Base-by-base conservation (phyloP, 345 rosid genomes). In the Microthlaspi erraticum region DNA sequence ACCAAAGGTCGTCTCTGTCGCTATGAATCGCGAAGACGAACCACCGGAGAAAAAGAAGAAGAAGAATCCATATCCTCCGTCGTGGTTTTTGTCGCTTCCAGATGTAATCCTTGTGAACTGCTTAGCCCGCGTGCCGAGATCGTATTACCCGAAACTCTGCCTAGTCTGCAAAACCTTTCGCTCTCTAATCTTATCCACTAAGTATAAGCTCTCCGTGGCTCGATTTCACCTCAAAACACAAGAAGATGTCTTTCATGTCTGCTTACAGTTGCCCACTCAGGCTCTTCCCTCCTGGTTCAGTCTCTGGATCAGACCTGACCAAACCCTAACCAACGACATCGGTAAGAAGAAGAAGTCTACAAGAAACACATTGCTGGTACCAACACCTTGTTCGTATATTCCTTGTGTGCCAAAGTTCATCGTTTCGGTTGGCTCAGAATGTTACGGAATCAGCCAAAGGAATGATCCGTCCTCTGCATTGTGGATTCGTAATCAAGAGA, bases 91-190 rank as follows among this genome's bases (percentile, higher is more conserved):
- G 39, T 67, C 53, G 1, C 72, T 67, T 10, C 87, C 97, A 16
- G 60, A 81, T 53, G 97, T 82, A 71, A 76, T 91, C 57, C 70
- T 86, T 10, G 18, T 88, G 8, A 84, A 81, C 77, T 79, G 85
- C 61, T 71, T 91, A 31, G 84, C 92, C 2, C 87, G 93, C 11
- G 13, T 84, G 49, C 88, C 93, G 7, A 77, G 84, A 38, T 75
- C 76, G 11, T 72, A 83, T 68, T 82, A 83, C 72, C 93, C 89
- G 9, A 50, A 49, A 26, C 93, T 91, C 53, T 77, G 80, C 10
- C 60, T 78, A 2, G 91, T 91, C 77, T 88, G 89, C 32, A 85
- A 77, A 29, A 36, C 87, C 48, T 75, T 91, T 61, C 79, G 60
- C n/a, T 72, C 85, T 37, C 72, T 84, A 50, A 42, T 91, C 66